Conservation (phyloP, 805 yeast species). For the Candida ficus region DNA sequence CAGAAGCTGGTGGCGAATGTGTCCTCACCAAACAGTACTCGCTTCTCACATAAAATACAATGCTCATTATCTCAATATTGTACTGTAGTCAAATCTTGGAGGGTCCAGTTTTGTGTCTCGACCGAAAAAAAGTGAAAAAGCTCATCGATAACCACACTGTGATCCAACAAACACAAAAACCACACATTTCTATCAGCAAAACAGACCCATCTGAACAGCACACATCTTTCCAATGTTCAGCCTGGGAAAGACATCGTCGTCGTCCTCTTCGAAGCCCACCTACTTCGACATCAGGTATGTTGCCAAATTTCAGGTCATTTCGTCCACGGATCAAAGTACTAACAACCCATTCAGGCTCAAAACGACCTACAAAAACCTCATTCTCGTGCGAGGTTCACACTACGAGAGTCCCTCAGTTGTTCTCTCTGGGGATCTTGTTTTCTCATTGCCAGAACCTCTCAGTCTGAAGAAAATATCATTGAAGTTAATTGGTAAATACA, state of each 20-base stretch:
- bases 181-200: too few species aligned
- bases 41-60: neutral
- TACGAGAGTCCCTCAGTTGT: slow-evolving; percentile 70
- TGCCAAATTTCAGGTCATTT: too few species aligned
- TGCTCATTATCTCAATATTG: too few species aligned
- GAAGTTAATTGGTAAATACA: slow-evolving; percentile 55
- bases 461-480: slow-evolving; percentile 56
- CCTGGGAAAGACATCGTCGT: slow-evolving; percentile 17
- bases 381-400: slow-evolving; percentile 71
- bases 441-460: slow-evolving; percentile 66
- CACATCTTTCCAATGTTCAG: slow-evolving; percentile 20
- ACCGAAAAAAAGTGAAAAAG: too few species aligned
- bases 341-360: slow-evolving; percentile 20
- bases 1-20: slow-evolving; percentile 64
- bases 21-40: slow-evolving; percentile 49
- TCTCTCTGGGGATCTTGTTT: slow-evolving; percentile 69
- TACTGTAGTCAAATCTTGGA: neutral
- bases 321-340: neutral
- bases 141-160: too few species aligned
- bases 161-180: too few species aligned
- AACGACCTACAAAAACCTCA: slow-evolving; percentile 48
- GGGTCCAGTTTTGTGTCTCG: neutral
- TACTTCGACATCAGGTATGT: slow-evolving; percentile 27
- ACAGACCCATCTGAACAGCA: neutral
- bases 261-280: slow-evolving; percentile 16